A percentile compares a stretch with the other conserved stretches of the same genome.
These are phyloP conservation scores for Physaria fendleri DNA, from an alignment of 345 rosid genomes.

Conservation along the genomic window DNA sequence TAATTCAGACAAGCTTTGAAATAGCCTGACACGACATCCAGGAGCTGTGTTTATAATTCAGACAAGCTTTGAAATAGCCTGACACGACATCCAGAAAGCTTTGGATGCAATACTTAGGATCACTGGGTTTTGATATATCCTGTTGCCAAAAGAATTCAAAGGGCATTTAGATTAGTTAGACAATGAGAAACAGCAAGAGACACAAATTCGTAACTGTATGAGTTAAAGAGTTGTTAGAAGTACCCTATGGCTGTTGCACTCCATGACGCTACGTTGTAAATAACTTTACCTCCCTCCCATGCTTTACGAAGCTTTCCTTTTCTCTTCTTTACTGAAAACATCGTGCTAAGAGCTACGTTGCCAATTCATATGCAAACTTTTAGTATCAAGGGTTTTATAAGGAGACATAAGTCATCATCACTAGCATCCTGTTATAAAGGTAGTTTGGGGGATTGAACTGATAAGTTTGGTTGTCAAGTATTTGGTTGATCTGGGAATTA, in stretches of 20 bases:
- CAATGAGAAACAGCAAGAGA: not conserved
- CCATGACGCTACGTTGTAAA: constrained; percentile 95
- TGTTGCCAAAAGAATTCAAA: constrained; percentile 8
- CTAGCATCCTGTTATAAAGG: not conserved
- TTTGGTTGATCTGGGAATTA: not conserved
- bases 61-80: constrained; percentile 76
- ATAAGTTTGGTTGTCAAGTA: not conserved
- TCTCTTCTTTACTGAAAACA: constrained; percentile 74
- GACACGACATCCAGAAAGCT: constrained; percentile 87
- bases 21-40: constrained; percentile 83
- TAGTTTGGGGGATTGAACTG: not conserved
- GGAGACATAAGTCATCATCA: not conserved
- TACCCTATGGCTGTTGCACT: constrained; percentile 96
- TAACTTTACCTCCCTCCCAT: constrained; percentile 98
- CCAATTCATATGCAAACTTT: constrained; percentile 10
- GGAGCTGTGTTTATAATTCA: constrained; percentile 45
- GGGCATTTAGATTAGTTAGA: not conserved
- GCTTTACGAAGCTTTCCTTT: constrained; percentile 96
- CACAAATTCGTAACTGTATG: not conserved
- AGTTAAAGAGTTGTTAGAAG: not conserved
- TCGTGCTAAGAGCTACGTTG: constrained; percentile 70
- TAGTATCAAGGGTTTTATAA: not conserved
- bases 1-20: constrained; percentile 76
- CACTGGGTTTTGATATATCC: constrained; percentile 92
- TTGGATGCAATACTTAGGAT: constrained; percentile 64